Evolutionary conservation across 2,329 filamentous ascomycete species (phyloP), one percentile per base, ranked within the genome.

Genomic region (Whalleya microplaca): DNA sequence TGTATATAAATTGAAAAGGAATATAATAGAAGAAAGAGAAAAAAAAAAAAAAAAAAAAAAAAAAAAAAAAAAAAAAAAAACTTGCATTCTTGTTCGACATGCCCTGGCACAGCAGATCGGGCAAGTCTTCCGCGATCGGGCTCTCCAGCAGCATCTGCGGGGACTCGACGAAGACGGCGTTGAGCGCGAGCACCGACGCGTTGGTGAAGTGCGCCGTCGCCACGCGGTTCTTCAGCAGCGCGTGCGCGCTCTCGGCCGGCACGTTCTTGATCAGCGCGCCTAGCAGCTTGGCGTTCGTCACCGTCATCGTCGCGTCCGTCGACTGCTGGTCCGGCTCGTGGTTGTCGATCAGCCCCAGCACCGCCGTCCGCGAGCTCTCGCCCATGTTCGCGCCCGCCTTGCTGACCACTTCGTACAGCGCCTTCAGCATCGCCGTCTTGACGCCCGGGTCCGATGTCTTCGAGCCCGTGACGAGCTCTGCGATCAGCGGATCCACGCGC

Each of bases 381-480:
- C 91, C 93, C 95, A 99, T 99, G 75, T 94, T 97, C 55, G 83
- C 82, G 52, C 95, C 95, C 18, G 93, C 94, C 75, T 96, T 96
- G 80, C 91, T 94, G 58, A 99, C 89, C 27, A 99, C 95, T 71
- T 98, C 94, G 71, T 96, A 97, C 45, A 99, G 77, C 2, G 95
- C 95, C 79, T 96, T 96, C 68, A 99, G 83, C 95, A 99, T 99
- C 23, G 95, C 95, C 64, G 90, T 95, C 75, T 86, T 91, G 62
- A 99, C 95, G 45, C 94, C 94, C 5, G 86, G 71, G 70, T 98
- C 94, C 1, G 85, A 78, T 0, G 95, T 98, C 80, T 94, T 97
- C 21, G 92, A 95, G 45, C 95, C 95, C n/a, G 95, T 90, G 19
- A 98, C 92, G 46, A 99, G 83, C 75, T 99, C 95, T 58, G 84